Evolutionary conservation across 805 yeast species (phyloP), one percentile per base, ranked within the genome.

Genomic region (Debaryomyces castellii): DNA sequence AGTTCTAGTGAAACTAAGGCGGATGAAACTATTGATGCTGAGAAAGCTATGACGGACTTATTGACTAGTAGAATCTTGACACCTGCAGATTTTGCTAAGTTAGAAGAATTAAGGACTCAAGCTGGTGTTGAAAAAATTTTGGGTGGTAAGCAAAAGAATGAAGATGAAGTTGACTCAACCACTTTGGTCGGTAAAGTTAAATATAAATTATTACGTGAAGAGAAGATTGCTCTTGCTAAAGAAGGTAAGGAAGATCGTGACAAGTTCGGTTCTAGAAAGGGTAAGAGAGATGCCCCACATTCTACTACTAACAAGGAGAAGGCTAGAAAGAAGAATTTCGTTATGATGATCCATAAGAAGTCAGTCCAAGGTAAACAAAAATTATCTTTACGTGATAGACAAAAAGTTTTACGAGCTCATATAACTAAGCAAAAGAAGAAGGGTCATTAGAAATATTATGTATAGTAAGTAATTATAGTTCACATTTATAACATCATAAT

Each of bases 321-420:
- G 81, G 95, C 90, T 20, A 81, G 98, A 67, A 89, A 89, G 89
- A 94, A 94, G 96, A 94, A 94, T 71, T 94, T 90, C 63, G 92
- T 94, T 63, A 94, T 94, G 99, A 88, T 88, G 92, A 88, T 94
- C 56, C 99, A 94, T 69, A 94, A 92, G 73, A 82, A 82, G 59
- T 83, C 88, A 41, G 98, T 94, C 33, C 96, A 88, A 67, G 98
- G 98, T 51, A 94, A 94, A 68, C 91, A 86, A 52, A 87, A 85
- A 71, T 76, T 86, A 78, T 88, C 97, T 46, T 74, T 94, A 57
- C 78, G 96, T 58, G 98, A 94, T 65, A 84, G 89, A 66, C 97
- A 91, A 66, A 87, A 83, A 65, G 82, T 87, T 16, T 70, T 94
- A 57, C 76, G 85, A 51, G 96, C 96, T 1, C 98, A 92, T 60